Base-by-base conservation (phyloP, 2,329 filamentous ascomycete species). In the Nemania sp. region DNA sequence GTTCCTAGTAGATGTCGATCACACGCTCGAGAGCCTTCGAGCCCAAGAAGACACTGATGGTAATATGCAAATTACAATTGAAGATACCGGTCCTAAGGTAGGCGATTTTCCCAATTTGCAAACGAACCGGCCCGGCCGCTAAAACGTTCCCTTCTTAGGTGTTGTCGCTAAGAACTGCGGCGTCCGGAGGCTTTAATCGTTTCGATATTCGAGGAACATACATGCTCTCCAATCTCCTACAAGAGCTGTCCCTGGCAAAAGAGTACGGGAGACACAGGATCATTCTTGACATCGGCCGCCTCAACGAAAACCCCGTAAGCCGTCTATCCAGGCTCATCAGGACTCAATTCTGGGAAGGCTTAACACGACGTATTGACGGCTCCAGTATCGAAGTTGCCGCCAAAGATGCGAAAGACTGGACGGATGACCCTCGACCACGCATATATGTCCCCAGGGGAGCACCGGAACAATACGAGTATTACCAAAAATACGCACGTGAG, bases 61-160 rank as follows among this genome's bases (percentile, higher is more conserved):
- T 58, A 97, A 99, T 76, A 91, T 92, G 82, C 93, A 98, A 76
- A 99, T 99, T 75, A 99, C 95, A 32, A 96, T 98, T 69, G 95
- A 98, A 73, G 95, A 99, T 77, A 85, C 86, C 65, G 95, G 95
- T 0, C 94, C 95, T 51, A 99, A 98, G 83, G 90, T 72, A 64
- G 43, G 67, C 52, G 2, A 51, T 39, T n/a, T 32, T 12, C 1
- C 46, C 17, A 3, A 37, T 61, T 53, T 63, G 21, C 9, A 18
- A 40, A 12, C 3, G 20, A 17, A 12, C n/a, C 7, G 21, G 12
- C 32, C 39, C 46, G n/a, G n/a, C 25, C 12, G 29, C 60, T 66
- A 62, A 62, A 67, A 2, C 25, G 3, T 34, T 20, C 20, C 59
- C n/a, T 29, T 29, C 42, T 52, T 67, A 91, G 89, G 89, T 92